Evolutionary conservation across 345 rosid species (phyloP), one percentile per base, ranked within the genome.

Genomic region (Alliaria petiolata): DNA sequence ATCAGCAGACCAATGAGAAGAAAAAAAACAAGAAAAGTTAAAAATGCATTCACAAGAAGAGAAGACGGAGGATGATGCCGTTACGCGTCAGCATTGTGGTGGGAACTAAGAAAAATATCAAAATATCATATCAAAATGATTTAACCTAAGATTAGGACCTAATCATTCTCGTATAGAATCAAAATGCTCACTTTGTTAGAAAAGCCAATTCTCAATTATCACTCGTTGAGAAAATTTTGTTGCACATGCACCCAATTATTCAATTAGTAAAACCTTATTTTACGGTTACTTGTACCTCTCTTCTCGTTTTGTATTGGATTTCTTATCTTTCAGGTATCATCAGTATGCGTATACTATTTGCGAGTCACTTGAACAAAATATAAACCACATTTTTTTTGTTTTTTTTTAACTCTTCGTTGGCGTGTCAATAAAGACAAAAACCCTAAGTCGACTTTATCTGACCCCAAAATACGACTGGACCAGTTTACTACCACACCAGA

Each of bases 81-180:
- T 53, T 54, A 75, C 64, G 67, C 74, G 78, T 60, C 78, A 75
- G 13, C 31, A 12, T 33, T 17, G 34, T 60, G 78, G 62, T 64
- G 73, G 67, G 17, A 51, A 31, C 15, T n/a, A 50, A 46, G 2
- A n/a, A n/a, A n/a, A 49, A 50, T 52, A 49, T 31, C 43, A 75
- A 73, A 74, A 38, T 74, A 51, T 52, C 69, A 75, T 42, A 67
- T 75, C 73, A 75, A 22, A 67, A 61, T 67, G 57, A 75, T 67
- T 34, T 61, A 61, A 75, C 69, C 10, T 68, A 61, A 75, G 65
- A 68, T 75, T 67, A 68, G 11, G 57, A 67, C 64, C 67, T 68
- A 61, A 75, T 61, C 58, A 61, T 75, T 75, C 69, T 75, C 51
- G 58, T 75, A 75, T 68, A 25, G 30, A 52, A 53, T 61, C 78